Conservation (phyloP, 441 rosid genomes). For the Eruca vesicaria region DNA sequence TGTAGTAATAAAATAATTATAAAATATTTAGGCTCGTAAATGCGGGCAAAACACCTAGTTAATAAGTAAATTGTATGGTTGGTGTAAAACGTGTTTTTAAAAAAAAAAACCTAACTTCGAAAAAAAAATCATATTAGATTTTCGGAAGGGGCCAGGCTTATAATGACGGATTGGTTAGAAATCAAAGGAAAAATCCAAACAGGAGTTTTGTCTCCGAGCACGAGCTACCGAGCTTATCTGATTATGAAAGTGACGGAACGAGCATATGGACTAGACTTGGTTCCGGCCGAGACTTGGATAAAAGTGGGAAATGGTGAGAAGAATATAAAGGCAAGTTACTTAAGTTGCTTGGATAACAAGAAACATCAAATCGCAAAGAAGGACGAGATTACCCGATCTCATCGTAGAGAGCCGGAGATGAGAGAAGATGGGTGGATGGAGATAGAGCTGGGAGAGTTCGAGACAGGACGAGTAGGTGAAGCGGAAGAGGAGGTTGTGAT, state of each 20-base stretch:
- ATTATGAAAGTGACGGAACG: slow-evolving; percentile 31
- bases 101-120: not conserved
- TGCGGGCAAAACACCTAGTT: no score
- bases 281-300: slow-evolving; percentile 40
- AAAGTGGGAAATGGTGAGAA: slow-evolving; percentile 27
- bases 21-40: no score
- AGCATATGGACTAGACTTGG: slow-evolving; percentile 45
- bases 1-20: no score
- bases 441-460: slow-evolving; percentile 51
- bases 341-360: slow-evolving; percentile 31
- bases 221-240: slow-evolving; percentile 39
- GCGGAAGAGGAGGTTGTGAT: slow-evolving; percentile 45
- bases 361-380: slow-evolving; percentile 27
- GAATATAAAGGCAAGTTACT: not conserved
- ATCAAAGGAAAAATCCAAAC: slow-evolving; percentile 41
- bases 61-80: not conserved
- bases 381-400: not conserved
- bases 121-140: slow-evolving; percentile 31
- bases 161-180: slow-evolving; percentile 43
- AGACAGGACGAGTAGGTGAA: slow-evolving; percentile 32
- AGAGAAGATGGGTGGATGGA: slow-evolving; percentile 57
- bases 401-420: not conserved
- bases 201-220: slow-evolving; percentile 34
- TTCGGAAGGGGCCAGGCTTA: slow-evolving; percentile 31
- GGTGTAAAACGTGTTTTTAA: not conserved